These are phyloP conservation scores for Postia placenta DNA, from an alignment of 768 basidiomycete genomes.

Conservation along the genomic window DNA sequence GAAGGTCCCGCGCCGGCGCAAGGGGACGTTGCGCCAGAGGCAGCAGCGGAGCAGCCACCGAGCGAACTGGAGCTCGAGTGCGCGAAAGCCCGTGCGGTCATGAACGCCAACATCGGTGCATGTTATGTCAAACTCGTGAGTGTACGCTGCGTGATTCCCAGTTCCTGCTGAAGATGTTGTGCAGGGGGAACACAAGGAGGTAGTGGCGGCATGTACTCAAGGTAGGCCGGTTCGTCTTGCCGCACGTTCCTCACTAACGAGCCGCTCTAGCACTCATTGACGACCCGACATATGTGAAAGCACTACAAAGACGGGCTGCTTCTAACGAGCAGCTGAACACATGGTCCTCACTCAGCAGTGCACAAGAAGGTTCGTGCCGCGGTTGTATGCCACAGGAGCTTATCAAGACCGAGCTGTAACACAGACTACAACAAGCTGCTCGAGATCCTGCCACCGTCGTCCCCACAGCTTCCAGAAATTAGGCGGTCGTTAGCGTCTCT, in stretches of 20 bases:
- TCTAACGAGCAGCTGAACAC: slow-evolving; percentile 76
- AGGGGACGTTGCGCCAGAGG: slow-evolving; percentile 13
- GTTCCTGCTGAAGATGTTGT: not conserved
- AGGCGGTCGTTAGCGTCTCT: slow-evolving; percentile 45
- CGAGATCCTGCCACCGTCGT: slow-evolving; percentile 50
- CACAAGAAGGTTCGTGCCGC: slow-evolving; percentile 66
- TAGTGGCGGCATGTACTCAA: slow-evolving; percentile 75
- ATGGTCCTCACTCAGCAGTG: slow-evolving; percentile 78
- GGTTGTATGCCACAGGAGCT: no score
- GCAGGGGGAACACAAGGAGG: slow-evolving; percentile 75
- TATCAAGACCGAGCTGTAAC: no score
- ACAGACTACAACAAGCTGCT: slow-evolving; percentile 78
- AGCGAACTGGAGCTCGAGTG: slow-evolving; percentile 39
- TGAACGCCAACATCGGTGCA: slow-evolving; percentile 87
- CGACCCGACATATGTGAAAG: slow-evolving; percentile 83
- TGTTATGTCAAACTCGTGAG: slow-evolving; percentile 76
- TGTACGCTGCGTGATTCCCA: not conserved
- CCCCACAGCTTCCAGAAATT: slow-evolving; percentile 43
- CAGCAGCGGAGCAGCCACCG: slow-evolving; percentile 14
- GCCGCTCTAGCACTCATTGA: slow-evolving; percentile 67
- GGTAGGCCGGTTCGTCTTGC: slow-evolving; percentile 32
- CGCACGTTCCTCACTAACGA: slow-evolving; percentile 5
- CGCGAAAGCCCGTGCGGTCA: slow-evolving; percentile 57
- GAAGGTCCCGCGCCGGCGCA: slow-evolving; percentile 18
- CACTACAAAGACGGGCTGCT: slow-evolving; percentile 79